Conservation (phyloP, 75 land plant species). For the Cryptomeria japonica region DNA sequence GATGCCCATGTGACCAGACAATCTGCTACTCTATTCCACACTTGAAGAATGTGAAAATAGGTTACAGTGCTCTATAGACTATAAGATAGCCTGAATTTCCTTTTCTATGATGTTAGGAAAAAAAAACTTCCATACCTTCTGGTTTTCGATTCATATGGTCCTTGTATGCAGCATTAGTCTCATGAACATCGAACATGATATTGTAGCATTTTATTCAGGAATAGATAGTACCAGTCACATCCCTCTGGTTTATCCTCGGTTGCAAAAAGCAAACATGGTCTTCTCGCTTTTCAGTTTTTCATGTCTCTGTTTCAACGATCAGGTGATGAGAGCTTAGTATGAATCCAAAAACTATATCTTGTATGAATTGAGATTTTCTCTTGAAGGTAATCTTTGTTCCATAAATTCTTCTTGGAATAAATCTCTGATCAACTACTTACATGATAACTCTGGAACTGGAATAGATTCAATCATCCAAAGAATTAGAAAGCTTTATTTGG, state of each 20-base stretch:
- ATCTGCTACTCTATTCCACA: no score
- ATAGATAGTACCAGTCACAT: no score
- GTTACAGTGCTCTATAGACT: no score
- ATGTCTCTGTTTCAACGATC: background rate
- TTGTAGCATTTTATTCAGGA: no score
- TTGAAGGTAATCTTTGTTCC: background rate
- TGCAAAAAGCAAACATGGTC: background rate
- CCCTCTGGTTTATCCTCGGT: background rate
- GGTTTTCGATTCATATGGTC: background rate
- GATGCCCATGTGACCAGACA: no score
- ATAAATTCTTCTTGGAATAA: background rate
- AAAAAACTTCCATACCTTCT: background rate
- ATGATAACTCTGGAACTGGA: background rate
- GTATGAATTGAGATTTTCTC: background rate
- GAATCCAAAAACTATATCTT: background rate
- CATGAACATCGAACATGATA: background rate
- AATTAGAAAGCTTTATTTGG: constrained; percentile 40
- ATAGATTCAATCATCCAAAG: constrained; percentile 34
- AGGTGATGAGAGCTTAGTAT: background rate
- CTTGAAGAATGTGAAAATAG: no score
- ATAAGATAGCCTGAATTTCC: no score
- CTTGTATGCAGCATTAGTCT: background rate
- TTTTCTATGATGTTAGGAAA: no score
- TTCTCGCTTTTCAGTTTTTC: no score
- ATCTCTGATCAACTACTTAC: background rate